Evolutionary conservation across 441 rosid species (phyloP).

Genomic region (Viola pubescens): DNA sequence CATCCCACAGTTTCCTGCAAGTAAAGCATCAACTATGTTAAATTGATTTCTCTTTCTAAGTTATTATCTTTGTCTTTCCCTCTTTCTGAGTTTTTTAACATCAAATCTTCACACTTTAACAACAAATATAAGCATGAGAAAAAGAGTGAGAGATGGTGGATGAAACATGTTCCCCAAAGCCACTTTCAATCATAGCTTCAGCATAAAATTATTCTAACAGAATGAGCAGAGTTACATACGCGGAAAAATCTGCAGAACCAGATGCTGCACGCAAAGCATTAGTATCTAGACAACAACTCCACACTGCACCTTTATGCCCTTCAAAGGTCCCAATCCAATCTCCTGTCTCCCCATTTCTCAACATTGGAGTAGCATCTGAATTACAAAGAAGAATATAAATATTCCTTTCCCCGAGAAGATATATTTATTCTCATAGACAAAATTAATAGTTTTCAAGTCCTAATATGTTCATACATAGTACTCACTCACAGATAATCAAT

Average conservation of each 20-base stretch:
- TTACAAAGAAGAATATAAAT: constrained; percentile 11
- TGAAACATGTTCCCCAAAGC: background rate
- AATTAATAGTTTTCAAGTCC: too few relatives aligned
- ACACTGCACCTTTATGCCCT: constrained; percentile 96
- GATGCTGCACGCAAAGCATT: constrained; percentile 88
- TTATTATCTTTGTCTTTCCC: background rate
- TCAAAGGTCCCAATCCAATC: constrained; percentile 98
- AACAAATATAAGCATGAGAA: background rate
- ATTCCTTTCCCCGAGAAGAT: too few relatives aligned
- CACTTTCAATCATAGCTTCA: background rate
- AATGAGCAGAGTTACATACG: constrained; percentile 39
- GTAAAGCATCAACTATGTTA: background rate
- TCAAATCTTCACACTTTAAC: too few relatives aligned
- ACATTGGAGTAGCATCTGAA: constrained; percentile 83
- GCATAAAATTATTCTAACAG: background rate
- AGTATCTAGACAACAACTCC: constrained; percentile 90
- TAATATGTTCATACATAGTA: too few relatives aligned
- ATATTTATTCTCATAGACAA: too few relatives aligned
- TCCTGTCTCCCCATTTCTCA: constrained; percentile 97
- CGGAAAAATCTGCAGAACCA: constrained; percentile 88
- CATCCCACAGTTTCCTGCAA: constrained; percentile 94
- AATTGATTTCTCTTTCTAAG: too few relatives aligned
- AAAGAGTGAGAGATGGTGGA: background rate
- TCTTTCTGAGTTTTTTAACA: too few relatives aligned
- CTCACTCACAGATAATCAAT: too few relatives aligned